Base-by-base conservation (phyloP, 148 eudicot genomes). In the Rhododendron mucronatum region DNA sequence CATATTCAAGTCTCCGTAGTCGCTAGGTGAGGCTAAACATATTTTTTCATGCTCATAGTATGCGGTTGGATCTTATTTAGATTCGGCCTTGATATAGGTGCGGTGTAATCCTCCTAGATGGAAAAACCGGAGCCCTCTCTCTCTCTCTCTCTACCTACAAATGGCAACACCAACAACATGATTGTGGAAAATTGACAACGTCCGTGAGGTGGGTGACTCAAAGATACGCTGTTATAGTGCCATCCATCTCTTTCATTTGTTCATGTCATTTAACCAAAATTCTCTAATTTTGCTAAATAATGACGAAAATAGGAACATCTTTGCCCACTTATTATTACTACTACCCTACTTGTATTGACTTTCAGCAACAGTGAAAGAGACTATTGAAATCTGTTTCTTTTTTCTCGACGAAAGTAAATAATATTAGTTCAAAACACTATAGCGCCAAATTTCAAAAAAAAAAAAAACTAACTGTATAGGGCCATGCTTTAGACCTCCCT, bases 151-250 rank as follows among this genome's bases (percentile, higher is more conserved):
- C 75, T 48, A 16, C 13, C 75, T 85, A 82, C 0, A 48, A 39
- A 78, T 86, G 39, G 55, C 86, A 86, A 83, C 84, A 83, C 84
- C 81, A 28, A 84, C 47, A 57, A 21, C 65, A 77, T 47, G 14
- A 20, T 82, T 87, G 90, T 75, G 87, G 89, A 87, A 84, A 89
- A 74, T 57, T 82, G 90, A 87, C 83, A 84, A 41, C 87, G 86
- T 88, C 87, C 86, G 83, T 86, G 18, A 16, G 74, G 80, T 84
- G 67, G 88, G 83, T 73, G 88, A 87, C 86, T 87, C 85, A 82
- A 77, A 55, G 88, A 86, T 74, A 76, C 45, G 82, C 16, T 26
- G 12, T 67, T 67, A 69, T 30, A 69, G 75, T 69, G 75, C 75
- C 37, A 69, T 69, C 75, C 37, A 69, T 69, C 75, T 67, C 35